Evolutionary conservation across 768 basidiomycete genomes (phyloP).

Genomic region (Serendipita vermifera): DNA sequence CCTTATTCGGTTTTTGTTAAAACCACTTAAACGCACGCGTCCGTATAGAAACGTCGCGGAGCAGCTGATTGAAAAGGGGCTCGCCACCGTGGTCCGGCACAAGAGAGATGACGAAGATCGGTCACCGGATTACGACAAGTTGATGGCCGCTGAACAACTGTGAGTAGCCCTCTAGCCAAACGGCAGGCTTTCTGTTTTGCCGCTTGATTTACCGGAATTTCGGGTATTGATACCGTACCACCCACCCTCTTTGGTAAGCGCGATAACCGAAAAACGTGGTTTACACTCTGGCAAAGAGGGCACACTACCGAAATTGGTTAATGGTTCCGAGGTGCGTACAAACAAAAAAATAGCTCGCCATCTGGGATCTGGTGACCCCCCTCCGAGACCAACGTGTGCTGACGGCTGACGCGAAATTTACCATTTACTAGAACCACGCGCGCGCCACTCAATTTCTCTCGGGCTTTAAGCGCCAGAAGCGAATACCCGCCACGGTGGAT

Average conservation of each 20-base stretch:
- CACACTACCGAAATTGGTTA: slow-evolving; percentile 65
- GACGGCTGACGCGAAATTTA: background rate
- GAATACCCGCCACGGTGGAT: slow-evolving; percentile 75
- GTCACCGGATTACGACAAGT: slow-evolving; percentile 90
- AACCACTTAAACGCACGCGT: slow-evolving; percentile 1
- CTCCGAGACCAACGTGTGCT: no score
- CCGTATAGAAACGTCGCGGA: slow-evolving; percentile 74
- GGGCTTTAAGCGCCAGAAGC: slow-evolving; percentile 80
- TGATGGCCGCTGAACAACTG: slow-evolving; percentile 90
- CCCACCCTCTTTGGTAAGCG: slow-evolving; percentile 32
- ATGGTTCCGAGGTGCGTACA: slow-evolving; percentile 71
- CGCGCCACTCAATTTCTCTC: slow-evolving; percentile 82
- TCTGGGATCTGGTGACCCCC: background rate
- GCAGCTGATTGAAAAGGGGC: slow-evolving; percentile 84
- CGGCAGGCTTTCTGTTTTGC: background rate
- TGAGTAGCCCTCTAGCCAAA: slow-evolving; percentile 35
- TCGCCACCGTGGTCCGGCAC: slow-evolving; percentile 82
- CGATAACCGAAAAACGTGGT: slow-evolving; percentile 61
- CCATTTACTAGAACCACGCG: slow-evolving; percentile 35
- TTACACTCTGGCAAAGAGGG: slow-evolving; percentile 89
- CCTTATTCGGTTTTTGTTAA: background rate
- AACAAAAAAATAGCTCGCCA: slow-evolving; percentile 10
- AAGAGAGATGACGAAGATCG: slow-evolving; percentile 91
- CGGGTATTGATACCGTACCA: slow-evolving; percentile 14
- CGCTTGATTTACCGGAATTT: background rate